phyloP scores from a whole-genome alignment of 306 rosid genomes.

The Begonia fuchsioides region DNA sequence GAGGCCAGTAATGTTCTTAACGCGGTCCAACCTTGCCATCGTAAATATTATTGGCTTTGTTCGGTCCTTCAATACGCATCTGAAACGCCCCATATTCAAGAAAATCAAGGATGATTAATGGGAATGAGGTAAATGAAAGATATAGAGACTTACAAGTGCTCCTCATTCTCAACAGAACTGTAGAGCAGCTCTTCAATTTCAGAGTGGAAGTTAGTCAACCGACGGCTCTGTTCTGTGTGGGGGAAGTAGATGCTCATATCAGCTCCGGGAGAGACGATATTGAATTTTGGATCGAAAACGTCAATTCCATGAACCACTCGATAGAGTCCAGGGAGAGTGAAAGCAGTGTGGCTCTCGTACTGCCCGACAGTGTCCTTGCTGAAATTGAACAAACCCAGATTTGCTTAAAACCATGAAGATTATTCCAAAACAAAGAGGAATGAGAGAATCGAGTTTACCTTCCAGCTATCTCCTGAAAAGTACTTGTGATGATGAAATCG shows the following conservation, averaged over 20 bases:
- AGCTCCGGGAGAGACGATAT: conserved; percentile 97
- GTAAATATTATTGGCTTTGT: conserved; percentile 94
- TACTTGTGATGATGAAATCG: conserved; percentile 91
- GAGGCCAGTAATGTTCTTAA: conserved; percentile 90
- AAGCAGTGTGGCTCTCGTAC: conserved; percentile 95
- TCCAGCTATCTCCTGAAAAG: conserved; percentile 99
- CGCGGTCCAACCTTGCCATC: conserved; percentile 98
- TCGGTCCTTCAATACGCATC: conserved; percentile 82
- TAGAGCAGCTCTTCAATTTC: conserved; percentile 93
- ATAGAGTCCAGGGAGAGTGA: conserved; percentile 96
- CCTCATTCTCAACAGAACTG: conserved; percentile 74
- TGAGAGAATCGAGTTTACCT: conserved; percentile 26
- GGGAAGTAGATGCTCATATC: conserved; percentile 82
- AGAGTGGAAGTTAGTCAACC: conserved; percentile 69
- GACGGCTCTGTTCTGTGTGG: conserved; percentile 41
- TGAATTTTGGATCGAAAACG: conserved; percentile 96
- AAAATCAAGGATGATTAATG: not conserved
- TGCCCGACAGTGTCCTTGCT: conserved; percentile 97
- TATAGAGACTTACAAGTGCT: conserved; percentile 55
- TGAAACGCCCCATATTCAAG: conserved; percentile 7
- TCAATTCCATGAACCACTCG: conserved; percentile 96
- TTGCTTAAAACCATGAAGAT: too few relatives aligned
- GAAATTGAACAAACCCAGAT: conserved; percentile 4
- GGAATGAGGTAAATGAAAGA: not conserved
- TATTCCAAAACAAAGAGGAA: not conserved